These are phyloP conservation scores for Paxillus rubicundulus DNA, from an alignment of 768 basidiomycete species.

Conservation along the genomic window DNA sequence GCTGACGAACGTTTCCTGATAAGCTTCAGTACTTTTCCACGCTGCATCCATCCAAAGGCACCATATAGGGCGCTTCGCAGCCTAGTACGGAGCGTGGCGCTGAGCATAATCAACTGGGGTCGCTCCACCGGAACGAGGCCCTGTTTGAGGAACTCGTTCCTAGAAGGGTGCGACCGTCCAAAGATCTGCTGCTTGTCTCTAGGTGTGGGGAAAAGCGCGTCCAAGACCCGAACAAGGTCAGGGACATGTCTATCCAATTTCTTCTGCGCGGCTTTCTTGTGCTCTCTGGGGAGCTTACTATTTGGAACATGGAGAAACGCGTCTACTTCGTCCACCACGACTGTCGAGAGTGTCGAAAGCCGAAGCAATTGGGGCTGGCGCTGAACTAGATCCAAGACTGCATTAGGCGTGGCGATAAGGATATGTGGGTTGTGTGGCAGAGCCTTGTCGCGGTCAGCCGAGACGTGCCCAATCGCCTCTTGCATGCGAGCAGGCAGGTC, in stretches of 20 bases:
- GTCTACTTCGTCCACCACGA: conserved; percentile 78
- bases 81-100: conserved; percentile 64
- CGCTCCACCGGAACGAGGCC: conserved; percentile 13
- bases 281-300: conserved; percentile 37
- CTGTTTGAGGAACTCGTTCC: conserved; percentile 11
- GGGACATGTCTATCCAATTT: conserved; percentile 55
- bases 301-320: conserved; percentile 57
- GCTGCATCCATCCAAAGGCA: conserved; percentile 59
- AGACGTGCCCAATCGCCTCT: conserved; percentile 25
- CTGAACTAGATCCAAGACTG: conserved; percentile 54
- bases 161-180: background rate
- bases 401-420: conserved; percentile 71
- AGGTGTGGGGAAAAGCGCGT: conserved; percentile 48
- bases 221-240: conserved; percentile 56
- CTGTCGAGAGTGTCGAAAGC: conserved; percentile 46
- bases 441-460: conserved; percentile 36
- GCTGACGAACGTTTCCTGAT: conserved; percentile 26
- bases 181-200: conserved; percentile 7
- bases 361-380: conserved; percentile 43
- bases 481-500: conserved; percentile 26
- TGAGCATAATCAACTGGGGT: conserved; percentile 66
- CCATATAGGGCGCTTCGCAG: conserved; percentile 40
- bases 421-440: conserved; percentile 55
- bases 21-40: conserved; percentile 34
- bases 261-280: conserved; percentile 35